phyloP scores from a whole-genome alignment of 306 rosid genomes.

The Pyrus pyrifolia region DNA sequence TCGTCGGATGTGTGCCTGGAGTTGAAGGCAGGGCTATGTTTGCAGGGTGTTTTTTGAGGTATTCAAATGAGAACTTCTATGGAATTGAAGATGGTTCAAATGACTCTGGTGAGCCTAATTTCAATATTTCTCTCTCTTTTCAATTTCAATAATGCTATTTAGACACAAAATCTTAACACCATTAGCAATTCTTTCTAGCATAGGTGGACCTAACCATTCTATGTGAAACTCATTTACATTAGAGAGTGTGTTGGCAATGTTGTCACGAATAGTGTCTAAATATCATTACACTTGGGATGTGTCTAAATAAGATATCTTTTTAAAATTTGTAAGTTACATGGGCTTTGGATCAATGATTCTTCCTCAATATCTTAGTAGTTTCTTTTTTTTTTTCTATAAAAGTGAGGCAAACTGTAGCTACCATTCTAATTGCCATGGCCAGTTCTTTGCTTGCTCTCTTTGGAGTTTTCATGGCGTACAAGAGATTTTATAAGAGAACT shows the following conservation, averaged over 20 bases:
- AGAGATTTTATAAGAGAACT: slow-evolving; percentile 1
- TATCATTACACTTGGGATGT: too few relatives aligned
- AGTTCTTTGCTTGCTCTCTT: slow-evolving; percentile 19
- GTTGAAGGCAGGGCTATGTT: slow-evolving; percentile 36
- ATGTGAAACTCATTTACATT: too few relatives aligned
- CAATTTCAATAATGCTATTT: too few relatives aligned
- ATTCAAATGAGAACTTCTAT: slow-evolving; percentile 43
- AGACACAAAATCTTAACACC: too few relatives aligned
- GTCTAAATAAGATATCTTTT: background rate
- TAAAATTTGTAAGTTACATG: background rate
- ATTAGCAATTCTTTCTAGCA: too few relatives aligned
- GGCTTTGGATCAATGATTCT: background rate
- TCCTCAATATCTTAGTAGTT: background rate
- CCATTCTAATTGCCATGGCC: slow-evolving; percentile 11
- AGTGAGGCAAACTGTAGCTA: slow-evolving; percentile 18
- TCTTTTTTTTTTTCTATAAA: background rate
- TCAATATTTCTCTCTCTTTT: background rate
- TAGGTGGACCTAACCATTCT: too few relatives aligned
- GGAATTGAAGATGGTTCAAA: background rate
- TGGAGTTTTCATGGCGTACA: slow-evolving; percentile 19
- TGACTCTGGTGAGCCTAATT: background rate
- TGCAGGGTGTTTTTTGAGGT: slow-evolving; percentile 51
- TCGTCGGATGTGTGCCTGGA: slow-evolving; percentile 28
- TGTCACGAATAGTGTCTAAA: background rate
- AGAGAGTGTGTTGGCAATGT: too few relatives aligned